Evolutionary conservation across 2,329 filamentous ascomycete genomes (phyloP).

Genomic region (Phialophora chinensis): DNA sequence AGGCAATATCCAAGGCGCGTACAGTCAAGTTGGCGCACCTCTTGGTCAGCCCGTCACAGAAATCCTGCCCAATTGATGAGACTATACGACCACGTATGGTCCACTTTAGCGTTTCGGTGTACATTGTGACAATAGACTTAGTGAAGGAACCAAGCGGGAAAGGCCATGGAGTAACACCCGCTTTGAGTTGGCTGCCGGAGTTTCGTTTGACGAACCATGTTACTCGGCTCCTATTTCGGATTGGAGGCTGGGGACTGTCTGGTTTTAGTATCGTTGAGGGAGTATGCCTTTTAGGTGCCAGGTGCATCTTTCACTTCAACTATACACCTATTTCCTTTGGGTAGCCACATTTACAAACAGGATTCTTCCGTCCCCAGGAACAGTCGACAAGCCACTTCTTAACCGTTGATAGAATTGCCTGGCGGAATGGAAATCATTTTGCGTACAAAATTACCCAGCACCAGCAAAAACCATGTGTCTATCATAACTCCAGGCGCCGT

Average conservation of each 20-base stretch:
- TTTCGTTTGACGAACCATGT: neutral
- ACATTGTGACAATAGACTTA: neutral
- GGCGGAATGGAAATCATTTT: neutral
- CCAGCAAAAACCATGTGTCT: neutral
- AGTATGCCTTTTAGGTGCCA: neutral
- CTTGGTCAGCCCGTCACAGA: conserved; percentile 46
- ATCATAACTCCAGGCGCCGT: conserved; percentile 26
- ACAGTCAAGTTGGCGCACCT: conserved; percentile 58
- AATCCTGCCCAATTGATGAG: conserved; percentile 27
- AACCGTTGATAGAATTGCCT: neutral
- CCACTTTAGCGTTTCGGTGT: neutral
- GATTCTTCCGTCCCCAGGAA: neutral
- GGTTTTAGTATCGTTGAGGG: neutral
- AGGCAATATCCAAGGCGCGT: conserved; percentile 67
- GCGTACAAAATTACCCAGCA: neutral
- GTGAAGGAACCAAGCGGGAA: neutral
- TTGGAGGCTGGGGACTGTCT: neutral
- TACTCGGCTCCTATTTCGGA: neutral
- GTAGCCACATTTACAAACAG: conserved; percentile 1
- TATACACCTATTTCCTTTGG: neutral
- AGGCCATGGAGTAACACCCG: neutral
- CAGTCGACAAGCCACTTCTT: neutral
- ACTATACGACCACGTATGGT: neutral
- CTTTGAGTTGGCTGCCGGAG: neutral
- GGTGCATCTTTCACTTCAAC: neutral